Evolutionary conservation across 805 yeast genomes (phyloP).

Genomic region (Starmerella roubikii): DNA sequence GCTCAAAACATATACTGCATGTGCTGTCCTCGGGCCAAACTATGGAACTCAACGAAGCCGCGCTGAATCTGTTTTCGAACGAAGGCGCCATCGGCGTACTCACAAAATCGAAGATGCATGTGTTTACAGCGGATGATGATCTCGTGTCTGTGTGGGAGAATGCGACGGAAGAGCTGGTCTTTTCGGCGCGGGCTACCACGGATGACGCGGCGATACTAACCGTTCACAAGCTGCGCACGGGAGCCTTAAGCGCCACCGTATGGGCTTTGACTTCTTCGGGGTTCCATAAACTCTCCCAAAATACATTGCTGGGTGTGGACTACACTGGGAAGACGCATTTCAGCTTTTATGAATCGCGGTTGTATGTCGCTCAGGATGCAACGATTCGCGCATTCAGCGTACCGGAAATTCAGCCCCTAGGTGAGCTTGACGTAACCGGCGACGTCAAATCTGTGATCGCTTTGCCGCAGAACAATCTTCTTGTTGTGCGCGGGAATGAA

Average conservation of each 20-base stretch:
- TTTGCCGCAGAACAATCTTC: conserved; percentile 13
- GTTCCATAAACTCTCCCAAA: neutral
- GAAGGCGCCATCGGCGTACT: neutral
- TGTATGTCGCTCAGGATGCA: conserved; percentile 4
- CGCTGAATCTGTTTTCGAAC: neutral
- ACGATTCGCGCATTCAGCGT: conserved; percentile 1
- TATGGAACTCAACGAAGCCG: neutral
- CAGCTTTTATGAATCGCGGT: conserved; percentile 4
- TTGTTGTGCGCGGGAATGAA: conserved; percentile 4
- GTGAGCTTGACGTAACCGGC: neutral
- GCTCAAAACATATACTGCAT: conserved; percentile 21
- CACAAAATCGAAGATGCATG: neutral
- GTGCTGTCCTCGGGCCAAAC: neutral
- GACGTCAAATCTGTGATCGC: conserved; percentile 11
- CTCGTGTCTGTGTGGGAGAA: neutral
- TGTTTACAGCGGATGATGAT: neutral
- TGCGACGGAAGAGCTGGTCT: conserved; percentile 1
- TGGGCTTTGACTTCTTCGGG: neutral
- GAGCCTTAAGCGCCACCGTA: neutral
- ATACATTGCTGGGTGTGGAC: neutral
- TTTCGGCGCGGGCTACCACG: neutral
- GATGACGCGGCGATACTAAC: neutral
- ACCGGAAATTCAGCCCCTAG: conserved; percentile 1
- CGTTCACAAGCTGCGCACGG: no score
- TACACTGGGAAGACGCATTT: neutral